Evolutionary conservation across 2,329 filamentous ascomycete genomes (phyloP), one percentile per base, ranked within the genome.

Genomic region (Beauveria medogensis): DNA sequence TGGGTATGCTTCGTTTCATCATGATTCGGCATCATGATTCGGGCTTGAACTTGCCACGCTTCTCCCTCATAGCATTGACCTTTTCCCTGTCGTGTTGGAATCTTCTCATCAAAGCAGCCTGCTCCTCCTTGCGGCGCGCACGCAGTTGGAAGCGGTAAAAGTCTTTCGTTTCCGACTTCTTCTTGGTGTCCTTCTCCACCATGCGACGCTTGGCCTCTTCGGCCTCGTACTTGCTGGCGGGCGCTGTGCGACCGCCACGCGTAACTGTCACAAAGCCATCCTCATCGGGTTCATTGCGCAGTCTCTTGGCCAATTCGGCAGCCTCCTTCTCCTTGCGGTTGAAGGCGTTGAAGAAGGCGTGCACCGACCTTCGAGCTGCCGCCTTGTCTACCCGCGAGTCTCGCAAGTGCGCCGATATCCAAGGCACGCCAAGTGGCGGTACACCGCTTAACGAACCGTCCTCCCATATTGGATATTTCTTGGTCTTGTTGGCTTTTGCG

Each of bases 221-320:
- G 46, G 86, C 84, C 68, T 89, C 91, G 66, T 88, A 88, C 64
- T 86, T 81, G 59, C 87, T 83, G 2, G 90, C 92, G 1, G 90
- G 86, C n/a, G 88, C 89, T 7, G 81, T 81, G 62, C 88, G 80
- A 44, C 90, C 89, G 28, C 92, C 92, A 59, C 90, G 83, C 1
- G 87, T 89, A 26, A 99, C 94, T 3, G 92, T 97, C 54, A 97
- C 83, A 72, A 99, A 99, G 2, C 94, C 94, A 73, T 99, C 94
- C 69, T 91, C 92, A 72, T 99, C 94, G 0, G 93, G 91, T 68
- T 91, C 87, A 66, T 89, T 88, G 63, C 90, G 85, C 63, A 88
- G 77, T 60, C 82, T 77, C 75, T 84, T 86, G 70, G 76, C 88
- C 70, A 78, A 81, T 75, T 77, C 86, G 65, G 69, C 81, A 67